Conservation (phyloP, 768 basidiomycete genomes). For the Naganishia vaughanmartiniae region DNA sequence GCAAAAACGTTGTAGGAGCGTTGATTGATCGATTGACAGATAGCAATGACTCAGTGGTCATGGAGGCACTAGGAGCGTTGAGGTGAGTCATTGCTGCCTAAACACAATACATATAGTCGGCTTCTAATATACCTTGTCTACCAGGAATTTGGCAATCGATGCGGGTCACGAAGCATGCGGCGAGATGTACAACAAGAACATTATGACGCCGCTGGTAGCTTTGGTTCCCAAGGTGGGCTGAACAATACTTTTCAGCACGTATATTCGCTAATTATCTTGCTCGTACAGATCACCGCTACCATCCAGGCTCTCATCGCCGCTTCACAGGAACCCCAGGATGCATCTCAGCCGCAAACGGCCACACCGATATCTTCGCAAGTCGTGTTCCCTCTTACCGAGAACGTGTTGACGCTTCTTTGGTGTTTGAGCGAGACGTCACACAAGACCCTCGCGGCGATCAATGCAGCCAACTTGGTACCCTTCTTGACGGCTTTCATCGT, state of each 20-base stretch:
- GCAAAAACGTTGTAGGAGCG: constrained; percentile 82
- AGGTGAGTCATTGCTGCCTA: constrained; percentile 59
- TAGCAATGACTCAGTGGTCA: constrained; percentile 80
- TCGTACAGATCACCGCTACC: constrained; percentile 66
- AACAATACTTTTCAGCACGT: not conserved
- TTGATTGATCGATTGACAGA: constrained; percentile 85
- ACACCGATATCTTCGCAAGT: constrained; percentile 8
- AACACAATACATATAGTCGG: not conserved
- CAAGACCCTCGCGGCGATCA: constrained; percentile 83
- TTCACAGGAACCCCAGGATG: not conserved
- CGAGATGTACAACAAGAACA: constrained; percentile 95
- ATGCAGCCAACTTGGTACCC: constrained; percentile 70
- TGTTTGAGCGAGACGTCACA: constrained; percentile 91
- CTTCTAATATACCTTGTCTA: not conserved
- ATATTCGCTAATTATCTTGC: not conserved
- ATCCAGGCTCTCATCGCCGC: constrained; percentile 61
- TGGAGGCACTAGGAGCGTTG: constrained; percentile 83
- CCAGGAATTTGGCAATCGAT: constrained; percentile 87
- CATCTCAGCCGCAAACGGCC: constrained; percentile 52
- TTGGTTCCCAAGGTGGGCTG: constrained; percentile 72
- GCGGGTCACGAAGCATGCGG: constrained; percentile 93
- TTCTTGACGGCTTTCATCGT: constrained; percentile 88
- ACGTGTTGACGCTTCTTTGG: constrained; percentile 88
- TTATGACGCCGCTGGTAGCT: constrained; percentile 69
- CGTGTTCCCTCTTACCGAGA: constrained; percentile 84